A percentile compares a stretch with the other conserved stretches of the same genome.
phyloP scores from a whole-genome alignment of 176 grass and related monocot species.

The Rhipidocladum racemiflorum region DNA sequence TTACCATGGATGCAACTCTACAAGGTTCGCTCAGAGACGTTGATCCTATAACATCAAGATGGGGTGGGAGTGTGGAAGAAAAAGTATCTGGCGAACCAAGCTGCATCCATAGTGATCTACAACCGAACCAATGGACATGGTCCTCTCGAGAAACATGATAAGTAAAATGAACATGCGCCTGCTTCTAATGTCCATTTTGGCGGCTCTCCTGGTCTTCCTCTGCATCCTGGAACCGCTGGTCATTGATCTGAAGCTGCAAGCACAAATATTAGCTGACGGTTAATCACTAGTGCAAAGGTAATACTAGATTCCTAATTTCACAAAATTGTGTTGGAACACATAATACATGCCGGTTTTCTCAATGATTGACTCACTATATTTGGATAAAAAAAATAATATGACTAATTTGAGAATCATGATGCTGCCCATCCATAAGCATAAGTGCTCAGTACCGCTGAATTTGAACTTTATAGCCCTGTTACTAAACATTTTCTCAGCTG shows the following conservation, averaged over 20 bases:
- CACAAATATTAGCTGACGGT: neutral
- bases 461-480: neutral
- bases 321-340: neutral
- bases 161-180: neutral
- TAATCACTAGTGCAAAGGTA: neutral
- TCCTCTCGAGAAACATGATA: conserved; percentile 9
- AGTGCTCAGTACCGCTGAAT: neutral
- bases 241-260: conserved; percentile 77
- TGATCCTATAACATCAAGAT: conserved; percentile 28
- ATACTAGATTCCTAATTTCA: neutral
- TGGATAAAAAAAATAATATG: neutral
- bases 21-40: conserved; percentile 24
- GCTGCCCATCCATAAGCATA: neutral
- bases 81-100: conserved; percentile 37
- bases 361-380: neutral
- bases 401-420: neutral
- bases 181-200: conserved; percentile 52
- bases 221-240: conserved; percentile 87
- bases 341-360: neutral
- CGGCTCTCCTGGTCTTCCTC: conserved; percentile 56
- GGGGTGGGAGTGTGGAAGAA: neutral
- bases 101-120: conserved; percentile 37
- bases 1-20: conserved; percentile 44
- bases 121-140: conserved; percentile 21
- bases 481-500: neutral